Evolutionary conservation across 1,284 basidiomycete genomes (phyloP).

Genomic region (Ceratobasidium sp.): DNA sequence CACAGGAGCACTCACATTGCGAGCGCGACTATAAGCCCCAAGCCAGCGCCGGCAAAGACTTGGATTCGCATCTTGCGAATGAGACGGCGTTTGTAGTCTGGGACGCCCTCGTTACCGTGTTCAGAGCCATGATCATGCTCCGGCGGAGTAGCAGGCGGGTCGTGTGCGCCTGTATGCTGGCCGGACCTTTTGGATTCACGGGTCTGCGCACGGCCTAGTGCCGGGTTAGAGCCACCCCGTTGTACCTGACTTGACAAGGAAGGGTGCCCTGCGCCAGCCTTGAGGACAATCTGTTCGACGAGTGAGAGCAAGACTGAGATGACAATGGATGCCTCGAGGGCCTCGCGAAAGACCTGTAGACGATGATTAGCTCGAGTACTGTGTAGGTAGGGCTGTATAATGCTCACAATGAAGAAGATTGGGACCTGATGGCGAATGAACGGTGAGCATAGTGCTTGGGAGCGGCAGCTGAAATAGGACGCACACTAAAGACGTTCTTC

Average conservation of each 20-base stretch:
- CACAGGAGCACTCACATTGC: slow-evolving; percentile 68
- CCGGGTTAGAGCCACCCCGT: slow-evolving; percentile 19
- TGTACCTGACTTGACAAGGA: slow-evolving; percentile 47
- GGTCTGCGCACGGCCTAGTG: slow-evolving; percentile 23
- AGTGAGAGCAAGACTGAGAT: slow-evolving; percentile 88
- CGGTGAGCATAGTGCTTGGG: slow-evolving; percentile 12
- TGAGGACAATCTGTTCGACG: slow-evolving; percentile 77
- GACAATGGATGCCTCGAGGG: slow-evolving; percentile 89
- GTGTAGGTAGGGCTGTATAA: not conserved
- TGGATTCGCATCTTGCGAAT: slow-evolving; percentile 40
- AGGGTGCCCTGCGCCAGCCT: slow-evolving; percentile 57
- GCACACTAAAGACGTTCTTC: slow-evolving; percentile 75
- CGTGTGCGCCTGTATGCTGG: slow-evolving; percentile 50
- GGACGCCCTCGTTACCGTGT: slow-evolving; percentile 5
- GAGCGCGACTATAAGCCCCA: slow-evolving; percentile 82
- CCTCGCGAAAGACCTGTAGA: slow-evolving; percentile 77
- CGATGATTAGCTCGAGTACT: not conserved
- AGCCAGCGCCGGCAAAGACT: slow-evolving; percentile 79
- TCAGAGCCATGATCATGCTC: slow-evolving; percentile 25
- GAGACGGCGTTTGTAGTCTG: slow-evolving; percentile 42
- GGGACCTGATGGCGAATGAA: slow-evolving; percentile 55
- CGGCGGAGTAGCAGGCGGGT: slow-evolving; percentile 41
- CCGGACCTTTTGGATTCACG: slow-evolving; percentile 37
- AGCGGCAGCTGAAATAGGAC: slow-evolving; percentile 14
- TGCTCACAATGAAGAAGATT: slow-evolving; percentile 80